Evolutionary conservation across 768 basidiomycete genomes (phyloP).

Genomic region (Auricularia sp.): DNA sequence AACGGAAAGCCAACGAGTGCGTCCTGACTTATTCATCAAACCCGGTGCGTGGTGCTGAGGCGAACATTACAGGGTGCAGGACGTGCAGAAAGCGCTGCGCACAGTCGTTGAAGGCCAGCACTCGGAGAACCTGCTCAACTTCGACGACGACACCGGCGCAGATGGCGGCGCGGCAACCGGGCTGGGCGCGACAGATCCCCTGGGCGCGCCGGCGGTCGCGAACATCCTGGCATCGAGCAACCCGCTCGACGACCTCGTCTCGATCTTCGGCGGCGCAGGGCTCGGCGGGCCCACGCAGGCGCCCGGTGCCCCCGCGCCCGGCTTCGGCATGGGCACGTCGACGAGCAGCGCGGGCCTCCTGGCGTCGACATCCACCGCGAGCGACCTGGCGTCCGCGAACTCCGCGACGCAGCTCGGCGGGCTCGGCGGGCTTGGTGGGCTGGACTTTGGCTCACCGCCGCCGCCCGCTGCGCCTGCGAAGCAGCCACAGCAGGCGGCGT

Average conservation of each 20-base stretch:
- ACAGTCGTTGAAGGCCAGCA: constrained; percentile 87
- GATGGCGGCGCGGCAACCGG: constrained; percentile 62
- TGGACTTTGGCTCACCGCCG: constrained; percentile 8
- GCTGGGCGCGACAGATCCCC: constrained; percentile 59
- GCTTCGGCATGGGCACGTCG: constrained; percentile 17
- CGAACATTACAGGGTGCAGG: constrained; percentile 39
- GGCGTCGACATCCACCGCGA: constrained; percentile 7
- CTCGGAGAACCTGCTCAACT: constrained; percentile 90
- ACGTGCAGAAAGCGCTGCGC: constrained; percentile 77
- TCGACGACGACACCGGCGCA: constrained; percentile 59
- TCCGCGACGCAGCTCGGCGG: constrained; percentile 8
- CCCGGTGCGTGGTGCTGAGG: constrained; percentile 10
- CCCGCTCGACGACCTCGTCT: constrained; percentile 87
- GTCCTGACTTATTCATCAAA: constrained; percentile 15
- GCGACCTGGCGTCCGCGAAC: constrained; percentile 13
- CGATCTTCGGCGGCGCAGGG: constrained; percentile 66
- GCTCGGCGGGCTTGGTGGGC: constrained; percentile 8
- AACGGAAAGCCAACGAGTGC: constrained; percentile 51
- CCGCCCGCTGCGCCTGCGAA: background rate
- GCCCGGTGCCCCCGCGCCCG: constrained; percentile 11
- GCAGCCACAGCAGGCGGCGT: constrained; percentile 23
- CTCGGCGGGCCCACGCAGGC: constrained; percentile 17
- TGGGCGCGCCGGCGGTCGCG: constrained; percentile 62
- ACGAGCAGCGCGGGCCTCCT: constrained; percentile 17
- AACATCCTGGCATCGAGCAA: constrained; percentile 72